phyloP scores from a whole-genome alignment of 371 early-diverging fungal genomes.

The Actinomortierella ambigua region DNA sequence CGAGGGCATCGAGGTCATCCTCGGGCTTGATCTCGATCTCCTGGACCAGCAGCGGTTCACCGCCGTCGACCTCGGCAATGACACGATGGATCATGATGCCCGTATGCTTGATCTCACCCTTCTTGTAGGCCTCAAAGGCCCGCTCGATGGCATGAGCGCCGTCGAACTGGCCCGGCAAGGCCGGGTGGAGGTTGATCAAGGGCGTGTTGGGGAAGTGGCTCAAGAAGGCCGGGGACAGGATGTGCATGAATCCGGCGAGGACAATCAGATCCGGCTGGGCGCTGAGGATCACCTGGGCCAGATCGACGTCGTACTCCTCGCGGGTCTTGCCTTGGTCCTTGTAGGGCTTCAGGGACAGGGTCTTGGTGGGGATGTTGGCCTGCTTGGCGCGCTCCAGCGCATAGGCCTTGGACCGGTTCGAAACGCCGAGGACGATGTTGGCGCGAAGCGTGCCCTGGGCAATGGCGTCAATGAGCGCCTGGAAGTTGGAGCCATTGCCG shows the following conservation, averaged over 20 bases:
- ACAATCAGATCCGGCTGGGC: conserved; percentile 80
- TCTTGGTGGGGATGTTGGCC: conserved; percentile 83
- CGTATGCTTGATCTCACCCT: conserved; percentile 78
- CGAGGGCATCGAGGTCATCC: conserved; percentile 83
- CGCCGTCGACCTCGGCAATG: conserved; percentile 93
- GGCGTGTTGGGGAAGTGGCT: conserved; percentile 64
- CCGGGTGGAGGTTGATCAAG: conserved; percentile 96
- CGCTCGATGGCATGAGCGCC: conserved; percentile 95
- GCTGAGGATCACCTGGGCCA: conserved; percentile 73
- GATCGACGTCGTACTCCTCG: conserved; percentile 84
- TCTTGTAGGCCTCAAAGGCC: conserved; percentile 83
- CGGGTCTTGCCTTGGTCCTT: conserved; percentile 81
- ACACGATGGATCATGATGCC: conserved; percentile 98
- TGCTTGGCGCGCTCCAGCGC: conserved; percentile 84
- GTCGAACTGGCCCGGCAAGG: conserved; percentile 93
- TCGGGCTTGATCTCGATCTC: conserved; percentile 75
- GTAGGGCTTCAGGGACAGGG: conserved; percentile 79
- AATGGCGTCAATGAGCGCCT: conserved; percentile 92
- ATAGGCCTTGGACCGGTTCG: conserved; percentile 80
- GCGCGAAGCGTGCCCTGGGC: conserved; percentile 57
- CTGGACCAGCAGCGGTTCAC: conserved; percentile 81
- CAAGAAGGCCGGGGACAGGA: conserved; percentile 86
- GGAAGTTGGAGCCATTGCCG: conserved; percentile 95
- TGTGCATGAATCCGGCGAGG: conserved; percentile 98
- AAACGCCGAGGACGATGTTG: conserved; percentile 71